Percentiles rank a stretch among this genome's conserved stretches.
phyloP scores from a whole-genome alignment of 2,329 filamentous ascomycete species.

The Verticillium klebahnii region DNA sequence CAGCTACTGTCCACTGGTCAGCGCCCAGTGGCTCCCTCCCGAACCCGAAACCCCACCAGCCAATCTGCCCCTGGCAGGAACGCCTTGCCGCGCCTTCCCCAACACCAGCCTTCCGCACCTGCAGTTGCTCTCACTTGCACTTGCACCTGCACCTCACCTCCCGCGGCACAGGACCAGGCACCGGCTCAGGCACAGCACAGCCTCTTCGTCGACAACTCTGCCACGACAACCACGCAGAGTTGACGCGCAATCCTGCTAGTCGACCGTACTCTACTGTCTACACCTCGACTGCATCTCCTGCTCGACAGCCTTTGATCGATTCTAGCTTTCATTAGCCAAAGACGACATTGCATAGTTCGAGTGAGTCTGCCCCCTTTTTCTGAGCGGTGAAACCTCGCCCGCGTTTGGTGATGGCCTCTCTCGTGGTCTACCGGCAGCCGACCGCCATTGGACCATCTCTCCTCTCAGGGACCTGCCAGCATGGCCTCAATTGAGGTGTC shows the following conservation, averaged over 20 bases:
- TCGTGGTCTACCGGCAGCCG: neutral
- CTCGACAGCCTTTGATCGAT: neutral
- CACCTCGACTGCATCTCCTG: neutral
- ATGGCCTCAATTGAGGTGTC: neutral
- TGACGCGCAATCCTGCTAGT: neutral
- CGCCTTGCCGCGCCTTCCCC: neutral
- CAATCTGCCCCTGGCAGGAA: neutral
- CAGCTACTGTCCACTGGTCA: neutral
- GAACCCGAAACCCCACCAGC: neutral
- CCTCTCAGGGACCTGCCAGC: neutral
- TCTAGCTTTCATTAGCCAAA: neutral
- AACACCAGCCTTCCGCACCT: neutral
- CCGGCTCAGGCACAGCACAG: neutral
- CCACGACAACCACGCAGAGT: neutral
- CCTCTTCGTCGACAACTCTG: neutral
- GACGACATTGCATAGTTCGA: neutral
- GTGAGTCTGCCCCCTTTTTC: neutral
- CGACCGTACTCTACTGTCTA: neutral
- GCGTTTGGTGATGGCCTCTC: neutral
- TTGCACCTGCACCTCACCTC: neutral
- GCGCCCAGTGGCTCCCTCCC: neutral
- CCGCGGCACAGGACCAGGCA: neutral
- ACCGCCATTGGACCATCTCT: neutral
- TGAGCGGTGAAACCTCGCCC: neutral
- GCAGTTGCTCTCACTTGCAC: neutral